Conservation (phyloP, 352 stramenopile genomes). For the Globisporangium perplexum region DNA sequence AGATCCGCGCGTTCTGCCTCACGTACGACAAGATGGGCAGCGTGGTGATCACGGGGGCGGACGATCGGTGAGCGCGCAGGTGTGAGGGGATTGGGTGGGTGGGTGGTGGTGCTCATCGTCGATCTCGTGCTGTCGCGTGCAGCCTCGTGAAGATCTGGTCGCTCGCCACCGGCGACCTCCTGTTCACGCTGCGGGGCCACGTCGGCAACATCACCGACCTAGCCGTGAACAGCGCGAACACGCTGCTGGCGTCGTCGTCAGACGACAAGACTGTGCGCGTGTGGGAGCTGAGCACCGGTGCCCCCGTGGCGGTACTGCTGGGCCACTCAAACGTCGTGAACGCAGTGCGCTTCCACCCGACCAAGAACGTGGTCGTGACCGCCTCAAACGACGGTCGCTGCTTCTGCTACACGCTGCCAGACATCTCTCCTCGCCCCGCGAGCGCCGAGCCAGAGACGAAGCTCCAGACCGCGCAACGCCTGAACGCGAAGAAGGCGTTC, state of each 20-base stretch:
- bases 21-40: constrained; percentile 94
- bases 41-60: constrained; percentile 96
- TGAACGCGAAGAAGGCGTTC: constrained; percentile 68
- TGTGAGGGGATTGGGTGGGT: too few species aligned
- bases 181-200: constrained; percentile 80
- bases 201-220: constrained; percentile 88
- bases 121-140: neutral
- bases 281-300: constrained; percentile 82
- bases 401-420: constrained; percentile 88
- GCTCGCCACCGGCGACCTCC: constrained; percentile 72
- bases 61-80: constrained; percentile 90
- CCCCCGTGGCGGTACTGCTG: constrained; percentile 78
- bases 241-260: constrained; percentile 78
- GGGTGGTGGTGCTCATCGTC: too few species aligned
- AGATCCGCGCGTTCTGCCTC: constrained; percentile 94
- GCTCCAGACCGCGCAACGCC: constrained; percentile 69
- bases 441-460: constrained; percentile 42
- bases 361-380: constrained; percentile 86
- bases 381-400: constrained; percentile 90
- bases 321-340: constrained; percentile 85
- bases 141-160: constrained; percentile 97
- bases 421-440: constrained; percentile 44
- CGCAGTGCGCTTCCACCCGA: constrained; percentile 83
- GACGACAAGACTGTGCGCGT: constrained; percentile 88
- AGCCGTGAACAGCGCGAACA: constrained; percentile 81